Base-by-base conservation (phyloP, 2,329 filamentous ascomycete genomes). In the Talaromyces pinophilus region DNA sequence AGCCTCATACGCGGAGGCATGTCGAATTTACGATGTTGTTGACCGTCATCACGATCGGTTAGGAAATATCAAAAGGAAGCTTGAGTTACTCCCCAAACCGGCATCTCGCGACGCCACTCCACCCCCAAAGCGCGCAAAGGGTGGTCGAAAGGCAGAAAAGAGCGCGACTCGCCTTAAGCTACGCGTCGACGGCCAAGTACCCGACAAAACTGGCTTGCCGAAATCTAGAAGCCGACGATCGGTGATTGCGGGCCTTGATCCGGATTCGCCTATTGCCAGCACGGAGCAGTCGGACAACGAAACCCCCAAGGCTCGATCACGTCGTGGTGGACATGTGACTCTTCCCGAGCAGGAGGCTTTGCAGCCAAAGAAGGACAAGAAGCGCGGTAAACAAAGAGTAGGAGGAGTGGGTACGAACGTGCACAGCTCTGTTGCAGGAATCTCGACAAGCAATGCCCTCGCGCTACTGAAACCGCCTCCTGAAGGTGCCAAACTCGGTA, bases 391-490 rank as follows among this genome's bases (percentile, higher is more conserved):
- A 69, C 33, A 69, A 48, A 65, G 77, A 80, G 38, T 52, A n/a
- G 25, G 59, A 28, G 65, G 60, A 38, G 25, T 46, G 55, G 84
- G 84, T 44, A 85, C 84, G 17, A 85, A 85, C 70, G 83, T 83
- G 6, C 84, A 85, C 71, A 85, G 82, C 62, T 78, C 80, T 28
- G 80, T 85, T 57, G 83, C 84, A 15, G 84, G 83, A 15, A 87
- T 87, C 55, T 88, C 86, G 25, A 88, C 86, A 11, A 87, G 85
- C 71, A 87, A 86, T 74, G 86, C 86, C 3, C 78, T 88, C 55
- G 84, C 87, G 5, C 79, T 84, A 69, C 79, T 88, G 22, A 83
- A 84, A 15, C 85, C 86, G 17, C 87, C 87, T 10, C 87, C 87
- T 15, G 77, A 83, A 22, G 85, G 88, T 73, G 87, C 87, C 7